These are phyloP conservation scores for Pittosporum tobira DNA, from an alignment of 129 eudicot genomes.

Conservation along the genomic window DNA sequence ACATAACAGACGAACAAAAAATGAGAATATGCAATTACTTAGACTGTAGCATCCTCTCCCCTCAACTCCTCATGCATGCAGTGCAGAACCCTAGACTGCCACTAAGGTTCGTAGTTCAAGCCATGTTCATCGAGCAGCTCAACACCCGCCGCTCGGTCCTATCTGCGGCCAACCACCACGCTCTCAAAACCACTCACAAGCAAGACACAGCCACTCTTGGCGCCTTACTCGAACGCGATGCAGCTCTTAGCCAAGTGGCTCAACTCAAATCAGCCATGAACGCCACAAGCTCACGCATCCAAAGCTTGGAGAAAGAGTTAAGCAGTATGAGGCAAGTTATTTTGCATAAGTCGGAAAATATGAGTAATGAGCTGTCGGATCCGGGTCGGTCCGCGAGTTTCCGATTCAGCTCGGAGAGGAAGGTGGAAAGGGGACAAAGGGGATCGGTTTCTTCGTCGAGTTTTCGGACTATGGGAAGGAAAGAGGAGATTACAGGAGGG, in stretches of 20 bases:
- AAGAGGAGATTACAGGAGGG: constrained; percentile 10
- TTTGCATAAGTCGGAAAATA: constrained; percentile 16
- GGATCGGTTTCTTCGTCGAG: constrained; percentile 67
- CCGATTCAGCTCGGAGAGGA: constrained; percentile 46
- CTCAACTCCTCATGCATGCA: constrained; percentile 64
- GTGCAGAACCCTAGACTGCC: constrained; percentile 87
- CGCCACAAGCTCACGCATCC: constrained; percentile 55
- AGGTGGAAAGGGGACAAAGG: constrained; percentile 59
- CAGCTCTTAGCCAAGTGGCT: constrained; percentile 62
- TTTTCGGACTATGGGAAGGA: constrained; percentile 19
- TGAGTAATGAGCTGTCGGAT: constrained; percentile 12
- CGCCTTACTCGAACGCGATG: constrained; percentile 64
- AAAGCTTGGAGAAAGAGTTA: constrained; percentile 63
- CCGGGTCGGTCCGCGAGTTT: constrained; percentile 52
- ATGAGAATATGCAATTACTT: constrained; percentile 61
- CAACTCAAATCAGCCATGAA: constrained; percentile 53
- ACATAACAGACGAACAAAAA: constrained; percentile 51
- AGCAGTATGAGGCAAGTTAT: constrained; percentile 45
- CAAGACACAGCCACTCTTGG: constrained; percentile 50
- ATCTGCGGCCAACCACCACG: constrained; percentile 31
- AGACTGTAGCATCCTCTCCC: constrained; percentile 65
- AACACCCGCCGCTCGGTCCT: constrained; percentile 75
- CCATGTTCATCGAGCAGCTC: constrained; percentile 87
- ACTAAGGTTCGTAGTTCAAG: constrained; percentile 70
- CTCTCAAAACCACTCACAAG: background rate